phyloP scores from a whole-genome alignment of 2,329 filamentous ascomycete genomes.

The Phyllosticta citriasiana region DNA sequence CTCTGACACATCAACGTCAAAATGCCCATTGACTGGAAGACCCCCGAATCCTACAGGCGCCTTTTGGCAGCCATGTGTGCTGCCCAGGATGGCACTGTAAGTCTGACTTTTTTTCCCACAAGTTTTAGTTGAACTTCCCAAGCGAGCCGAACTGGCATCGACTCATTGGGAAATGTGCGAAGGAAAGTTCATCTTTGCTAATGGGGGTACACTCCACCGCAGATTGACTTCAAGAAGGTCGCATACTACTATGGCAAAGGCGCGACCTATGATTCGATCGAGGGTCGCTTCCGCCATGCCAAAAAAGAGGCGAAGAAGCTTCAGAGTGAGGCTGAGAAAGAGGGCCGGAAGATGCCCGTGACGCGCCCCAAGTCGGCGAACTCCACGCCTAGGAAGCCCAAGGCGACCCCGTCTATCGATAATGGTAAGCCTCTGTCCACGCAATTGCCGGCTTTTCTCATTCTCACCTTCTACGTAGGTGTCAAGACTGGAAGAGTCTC shows the following conservation, averaged over 20 bases:
- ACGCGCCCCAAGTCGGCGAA: conserved; percentile 2
- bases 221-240: conserved; percentile 38
- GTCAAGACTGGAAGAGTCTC: neutral
- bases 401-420: conserved; percentile 7
- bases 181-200: neutral
- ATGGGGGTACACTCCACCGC: neutral
- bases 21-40: conserved; percentile 30
- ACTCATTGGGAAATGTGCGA: neutral
- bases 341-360: conserved; percentile 11
- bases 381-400: conserved; percentile 14
- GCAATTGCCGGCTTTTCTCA: neutral
- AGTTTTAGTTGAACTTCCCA: neutral
- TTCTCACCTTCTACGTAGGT: neutral
- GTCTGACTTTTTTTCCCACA: neutral
- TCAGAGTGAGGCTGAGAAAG: conserved; percentile 16
- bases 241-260: conserved; percentile 36
- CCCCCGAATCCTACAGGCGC: conserved; percentile 26
- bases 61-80: conserved; percentile 33
- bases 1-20: neutral
- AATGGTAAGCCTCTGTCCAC: neutral
- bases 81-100: conserved; percentile 22
- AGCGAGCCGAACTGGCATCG: neutral
- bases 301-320: conserved; percentile 32
- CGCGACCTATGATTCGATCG: conserved; percentile 39
- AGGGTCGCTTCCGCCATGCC: conserved; percentile 36